phyloP scores from a whole-genome alignment of 345 rosid genomes.

The Melaleuca quinquenervia region DNA sequence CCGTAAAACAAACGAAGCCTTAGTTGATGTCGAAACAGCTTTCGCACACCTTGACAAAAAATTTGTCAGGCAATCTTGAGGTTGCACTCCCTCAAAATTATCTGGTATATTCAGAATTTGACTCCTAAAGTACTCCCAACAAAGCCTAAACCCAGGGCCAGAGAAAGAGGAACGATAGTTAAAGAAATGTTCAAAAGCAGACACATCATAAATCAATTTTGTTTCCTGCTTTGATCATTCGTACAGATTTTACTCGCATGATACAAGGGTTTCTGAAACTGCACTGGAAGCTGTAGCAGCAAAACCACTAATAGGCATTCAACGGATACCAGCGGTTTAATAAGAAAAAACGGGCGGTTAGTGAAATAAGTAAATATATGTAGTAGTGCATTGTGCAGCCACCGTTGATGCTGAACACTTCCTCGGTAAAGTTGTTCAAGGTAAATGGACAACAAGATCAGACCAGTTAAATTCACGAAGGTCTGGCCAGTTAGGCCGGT shows the following conservation, averaged over 20 bases:
- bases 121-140: neutral
- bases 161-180: neutral
- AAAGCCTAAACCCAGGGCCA: neutral
- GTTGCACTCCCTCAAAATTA: neutral
- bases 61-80: neutral
- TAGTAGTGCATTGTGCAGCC: neutral
- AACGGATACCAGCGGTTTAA: neutral
- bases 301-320: neutral
- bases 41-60: neutral
- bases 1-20: no score
- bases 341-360: neutral
- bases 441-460: neutral
- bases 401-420: neutral
- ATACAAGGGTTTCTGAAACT: neutral
- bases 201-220: neutral
- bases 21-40: neutral
- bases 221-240: neutral
- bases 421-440: neutral
- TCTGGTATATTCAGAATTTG: neutral
- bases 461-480: neutral
- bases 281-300: neutral
- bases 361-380: neutral
- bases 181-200: neutral
- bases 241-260: neutral
- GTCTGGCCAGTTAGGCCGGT: neutral